Evolutionary conservation across 2,329 filamentous ascomycete species (phyloP), one percentile per base, ranked within the genome.

Genomic region (Xylariaceae sp.): DNA sequence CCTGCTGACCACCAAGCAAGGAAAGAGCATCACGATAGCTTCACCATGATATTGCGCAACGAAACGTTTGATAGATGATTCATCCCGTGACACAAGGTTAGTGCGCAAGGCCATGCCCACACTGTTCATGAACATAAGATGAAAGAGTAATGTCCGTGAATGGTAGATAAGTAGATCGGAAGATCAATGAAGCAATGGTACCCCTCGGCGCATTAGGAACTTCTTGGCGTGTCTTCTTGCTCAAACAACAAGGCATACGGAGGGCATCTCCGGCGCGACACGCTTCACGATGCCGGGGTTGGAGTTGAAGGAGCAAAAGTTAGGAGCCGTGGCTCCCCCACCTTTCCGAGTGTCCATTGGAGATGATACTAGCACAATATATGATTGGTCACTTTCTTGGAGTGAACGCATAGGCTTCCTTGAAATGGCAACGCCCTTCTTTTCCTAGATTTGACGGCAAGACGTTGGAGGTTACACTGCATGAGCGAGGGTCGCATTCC

Each of bases 1-100:
- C n/a, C 42, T 46, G 40, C 48, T 44, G 50, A 48, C 43, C 40
- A 42, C 42, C n/a, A n/a, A n/a, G n/a, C n/a, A n/a, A n/a, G n/a
- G n/a, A n/a, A n/a, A n/a, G n/a, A n/a, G n/a, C n/a, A n/a, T n/a
- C n/a, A n/a, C n/a, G n/a, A n/a, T n/a, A n/a, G n/a, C n/a, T n/a
- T n/a, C n/a, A n/a, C n/a, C n/a, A n/a, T n/a, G n/a, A n/a, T n/a
- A n/a, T n/a, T n/a, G n/a, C n/a, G n/a, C n/a, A n/a, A n/a, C n/a
- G n/a, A n/a, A n/a, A n/a, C n/a, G n/a, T n/a, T n/a, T n/a, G n/a
- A n/a, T n/a, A n/a, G n/a, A n/a, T n/a, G n/a, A n/a, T n/a, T n/a
- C n/a, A n/a, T n/a, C n/a, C n/a, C n/a, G n/a, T n/a, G n/a, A n/a
- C n/a, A n/a, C n/a, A n/a, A n/a, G n/a, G n/a, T n/a, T n/a, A n/a